Evolutionary conservation across 2,329 filamentous ascomycete species (phyloP).

Genomic region (Arthrobotrys entomopaga): DNA sequence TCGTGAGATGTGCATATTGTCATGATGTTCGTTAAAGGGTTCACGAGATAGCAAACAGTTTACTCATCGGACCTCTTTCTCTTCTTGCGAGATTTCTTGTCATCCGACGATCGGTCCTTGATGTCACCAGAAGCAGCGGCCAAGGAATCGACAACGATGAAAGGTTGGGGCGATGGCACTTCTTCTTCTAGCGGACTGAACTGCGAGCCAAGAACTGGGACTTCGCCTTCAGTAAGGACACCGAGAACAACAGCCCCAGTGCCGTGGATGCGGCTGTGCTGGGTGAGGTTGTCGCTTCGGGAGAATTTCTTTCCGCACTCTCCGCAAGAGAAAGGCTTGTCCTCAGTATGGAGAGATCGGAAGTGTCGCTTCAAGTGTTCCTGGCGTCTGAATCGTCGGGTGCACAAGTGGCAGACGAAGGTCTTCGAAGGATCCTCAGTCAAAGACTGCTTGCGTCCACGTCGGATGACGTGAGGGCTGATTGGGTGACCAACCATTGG

Average conservation of each 20-base stretch:
- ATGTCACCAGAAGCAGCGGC: conserved; percentile 74
- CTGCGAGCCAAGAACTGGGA: conserved; percentile 61
- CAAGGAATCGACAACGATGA: conserved; percentile 83
- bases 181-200: conserved; percentile 64
- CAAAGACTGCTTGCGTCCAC: conserved; percentile 96
- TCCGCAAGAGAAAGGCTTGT: conserved; percentile 97
- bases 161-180: conserved; percentile 69
- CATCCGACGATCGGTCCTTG: conserved; percentile 59
- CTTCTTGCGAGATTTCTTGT: conserved; percentile 63
- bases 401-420: conserved; percentile 95
- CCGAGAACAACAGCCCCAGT: conserved; percentile 88
- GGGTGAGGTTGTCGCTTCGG: conserved; percentile 93
- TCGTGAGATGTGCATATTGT: conserved; percentile 56
- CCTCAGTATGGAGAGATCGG: conserved; percentile 95
- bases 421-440: conserved; percentile 99
- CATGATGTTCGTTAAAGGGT: conserved; percentile 51
- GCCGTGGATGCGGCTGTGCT: conserved; percentile 94
- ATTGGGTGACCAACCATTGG: conserved; percentile 51
- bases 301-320: conserved; percentile 99
- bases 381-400: conserved; percentile 95
- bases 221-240: conserved; percentile 77
- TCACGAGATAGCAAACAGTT: conserved; percentile 57
- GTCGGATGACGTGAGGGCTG: conserved; percentile 76
- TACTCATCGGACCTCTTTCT: conserved; percentile 63
- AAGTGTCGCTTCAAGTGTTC: conserved; percentile 99